These are phyloP conservation scores for Hypoxylon sp. DNA, from an alignment of 2,329 filamentous ascomycete genomes.

Conservation along the genomic window DNA sequence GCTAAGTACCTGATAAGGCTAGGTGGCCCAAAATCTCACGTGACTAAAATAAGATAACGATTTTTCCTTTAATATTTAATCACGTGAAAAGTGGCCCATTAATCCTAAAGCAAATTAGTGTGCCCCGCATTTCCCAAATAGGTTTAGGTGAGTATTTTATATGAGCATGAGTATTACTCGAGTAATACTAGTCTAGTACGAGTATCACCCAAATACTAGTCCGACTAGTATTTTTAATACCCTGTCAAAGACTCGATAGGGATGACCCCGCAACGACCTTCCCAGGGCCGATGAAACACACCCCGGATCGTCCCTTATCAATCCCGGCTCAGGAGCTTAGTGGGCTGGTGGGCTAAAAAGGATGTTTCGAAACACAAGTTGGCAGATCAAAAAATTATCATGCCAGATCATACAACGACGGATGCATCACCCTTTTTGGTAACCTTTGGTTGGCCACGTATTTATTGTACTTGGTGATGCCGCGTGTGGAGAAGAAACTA, in stretches of 20 bases:
- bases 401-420: slow-evolving; percentile 19
- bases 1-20: too few species aligned
- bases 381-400: slow-evolving; percentile 10
- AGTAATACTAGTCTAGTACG: too few species aligned
- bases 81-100: too few species aligned
- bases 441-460: slow-evolving; percentile 11
- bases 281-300: slow-evolving; percentile 40
- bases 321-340: slow-evolving; percentile 24
- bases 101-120: too few species aligned
- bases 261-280: slow-evolving; percentile 31
- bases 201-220: too few species aligned
- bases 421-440: not conserved
- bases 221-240: too few species aligned
- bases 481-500: slow-evolving; percentile 3
- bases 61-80: too few species aligned
- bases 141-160: too few species aligned
- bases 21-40: too few species aligned
- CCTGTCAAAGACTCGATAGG: slow-evolving; percentile 7
- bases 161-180: too few species aligned
- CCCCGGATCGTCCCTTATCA: slow-evolving; percentile 13
- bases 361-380: slow-evolving; percentile 41
- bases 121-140: too few species aligned
- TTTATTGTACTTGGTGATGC: slow-evolving; percentile 20
- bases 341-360: not conserved
- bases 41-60: too few species aligned